phyloP scores from a whole-genome alignment of 768 basidiomycete species.

The Lentinula sp. region DNA sequence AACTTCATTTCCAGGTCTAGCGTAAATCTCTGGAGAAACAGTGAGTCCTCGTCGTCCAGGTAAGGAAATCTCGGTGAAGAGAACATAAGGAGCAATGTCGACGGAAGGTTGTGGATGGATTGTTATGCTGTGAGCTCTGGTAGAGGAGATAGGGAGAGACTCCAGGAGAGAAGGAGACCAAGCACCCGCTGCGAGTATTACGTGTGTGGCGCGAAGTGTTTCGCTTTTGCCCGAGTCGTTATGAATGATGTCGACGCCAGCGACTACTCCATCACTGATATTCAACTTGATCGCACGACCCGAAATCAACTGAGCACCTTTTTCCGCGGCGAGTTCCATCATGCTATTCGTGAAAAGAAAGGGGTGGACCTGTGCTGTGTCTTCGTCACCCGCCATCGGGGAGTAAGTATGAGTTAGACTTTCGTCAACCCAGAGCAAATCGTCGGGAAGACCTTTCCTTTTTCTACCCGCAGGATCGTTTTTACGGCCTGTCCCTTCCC shows the following conservation, averaged over 20 bases:
- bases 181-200: conserved; percentile 79
- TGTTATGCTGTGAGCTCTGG: conserved; percentile 70
- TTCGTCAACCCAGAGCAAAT: conserved; percentile 48
- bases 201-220: conserved; percentile 54
- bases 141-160: conserved; percentile 51
- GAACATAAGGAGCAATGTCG: conserved; percentile 64
- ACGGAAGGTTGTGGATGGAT: conserved; percentile 41
- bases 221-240: conserved; percentile 17
- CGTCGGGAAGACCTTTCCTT: conserved; percentile 38
- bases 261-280: conserved; percentile 26
- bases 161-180: conserved; percentile 69
- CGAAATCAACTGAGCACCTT: conserved; percentile 41
- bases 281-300: conserved; percentile 50
- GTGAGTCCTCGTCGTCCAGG: conserved; percentile 15
- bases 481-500: conserved; percentile 13
- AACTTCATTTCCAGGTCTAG: conserved; percentile 62
- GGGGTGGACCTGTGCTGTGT: conserved; percentile 76
- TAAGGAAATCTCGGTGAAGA: conserved; percentile 71
- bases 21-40: conserved; percentile 64
- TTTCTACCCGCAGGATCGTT: conserved; percentile 15
- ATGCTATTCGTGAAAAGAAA: conserved; percentile 69
- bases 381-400: conserved; percentile 46
- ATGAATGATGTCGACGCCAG: conserved; percentile 31
- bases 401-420: conserved; percentile 57
- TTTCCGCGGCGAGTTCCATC: conserved; percentile 55